phyloP scores from a whole-genome alignment of 2,329 filamentous ascomycete genomes.

The Phoma herbarum region DNA sequence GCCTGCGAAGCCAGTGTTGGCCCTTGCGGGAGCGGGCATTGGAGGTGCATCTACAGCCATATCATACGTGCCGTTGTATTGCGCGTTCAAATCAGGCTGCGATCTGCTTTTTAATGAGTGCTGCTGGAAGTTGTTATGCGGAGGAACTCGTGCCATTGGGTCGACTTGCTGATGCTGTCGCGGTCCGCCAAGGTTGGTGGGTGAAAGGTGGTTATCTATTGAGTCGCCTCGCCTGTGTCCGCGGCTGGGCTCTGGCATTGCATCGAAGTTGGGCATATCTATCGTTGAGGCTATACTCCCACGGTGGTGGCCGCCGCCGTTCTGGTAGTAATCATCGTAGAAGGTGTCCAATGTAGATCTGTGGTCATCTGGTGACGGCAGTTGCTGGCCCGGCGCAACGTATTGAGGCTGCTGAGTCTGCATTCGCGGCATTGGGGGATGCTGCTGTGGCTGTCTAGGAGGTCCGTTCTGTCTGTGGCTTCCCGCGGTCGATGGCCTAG shows the following conservation, averaged over 20 bases:
- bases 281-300: constrained; percentile 58
- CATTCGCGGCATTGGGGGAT: constrained; percentile 42
- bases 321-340: constrained; percentile 59
- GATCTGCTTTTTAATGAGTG: constrained; percentile 68
- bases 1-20: constrained; percentile 51
- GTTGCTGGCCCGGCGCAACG: constrained; percentile 31
- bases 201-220: constrained; percentile 48
- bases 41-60: constrained; percentile 70
- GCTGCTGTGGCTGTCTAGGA: constrained; percentile 36
- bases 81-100: constrained; percentile 66
- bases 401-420: constrained; percentile 32
- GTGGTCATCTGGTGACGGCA: constrained; percentile 37
- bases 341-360: constrained; percentile 60
- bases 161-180: constrained; percentile 19
- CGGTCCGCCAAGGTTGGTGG: constrained; percentile 15
- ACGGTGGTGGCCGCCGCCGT: constrained; percentile 35
- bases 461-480: constrained; percentile 38
- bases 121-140: constrained; percentile 38
- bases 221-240: constrained; percentile 49
- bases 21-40: constrained; percentile 59
- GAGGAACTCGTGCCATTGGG: constrained; percentile 6
- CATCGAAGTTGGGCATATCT: constrained; percentile 72
- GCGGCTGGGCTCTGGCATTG: constrained; percentile 53
- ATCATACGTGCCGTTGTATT: constrained; percentile 67
- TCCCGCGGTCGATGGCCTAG: constrained; percentile 49